Evolutionary conservation across 2,329 filamentous ascomycete species (phyloP), one percentile per base, ranked within the genome.

Genomic region (Bipolaris victoriae): DNA sequence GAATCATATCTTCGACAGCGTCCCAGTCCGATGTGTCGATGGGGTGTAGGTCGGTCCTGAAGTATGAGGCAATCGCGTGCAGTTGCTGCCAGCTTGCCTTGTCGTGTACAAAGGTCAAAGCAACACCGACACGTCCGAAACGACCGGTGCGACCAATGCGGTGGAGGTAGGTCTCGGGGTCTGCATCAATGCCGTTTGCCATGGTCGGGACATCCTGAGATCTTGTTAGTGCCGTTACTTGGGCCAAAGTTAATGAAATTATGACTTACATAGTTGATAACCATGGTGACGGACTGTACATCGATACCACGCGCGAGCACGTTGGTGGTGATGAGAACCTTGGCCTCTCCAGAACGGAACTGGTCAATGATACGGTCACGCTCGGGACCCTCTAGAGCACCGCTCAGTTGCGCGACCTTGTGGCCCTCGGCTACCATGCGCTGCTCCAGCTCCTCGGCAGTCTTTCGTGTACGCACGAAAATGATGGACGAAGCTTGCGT

Each of bases 401-500:
- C 93, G 66, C 96, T 95, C 60, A 99, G 82, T 20, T 91, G 92
- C 5, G 90, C 92, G 20, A 98, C 92, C 68, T 91, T 91, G 82
- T 99, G 95, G 18, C 93, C 94, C 72, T 98, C 94, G 1, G 84
- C 85, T 20, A 86, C 84, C 91, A 99, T 96, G 64, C 91, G 90
- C 57, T 84, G 83, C 77, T 96, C 89, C 62, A 99, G 97, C 73
- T 91, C 87, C 52, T 84, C 85, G 20, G 95, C 95, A 51, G 93
- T 97, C 62, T 90, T 87, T 73, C 93, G 90, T 49, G 90, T 95
- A 90, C 89, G 91, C 76, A 98, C 94, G 72, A 99, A 99, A 69
- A 99, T 98, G 72, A 99, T 97, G 0, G 95, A 98, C 7, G 94
- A 97, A 5, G 93, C 93, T 69, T 98, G 92, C 15, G 93, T 97